These are phyloP conservation scores for Zostera marina DNA, from an alignment of 116 monocot genomes.

Conservation along the genomic window DNA sequence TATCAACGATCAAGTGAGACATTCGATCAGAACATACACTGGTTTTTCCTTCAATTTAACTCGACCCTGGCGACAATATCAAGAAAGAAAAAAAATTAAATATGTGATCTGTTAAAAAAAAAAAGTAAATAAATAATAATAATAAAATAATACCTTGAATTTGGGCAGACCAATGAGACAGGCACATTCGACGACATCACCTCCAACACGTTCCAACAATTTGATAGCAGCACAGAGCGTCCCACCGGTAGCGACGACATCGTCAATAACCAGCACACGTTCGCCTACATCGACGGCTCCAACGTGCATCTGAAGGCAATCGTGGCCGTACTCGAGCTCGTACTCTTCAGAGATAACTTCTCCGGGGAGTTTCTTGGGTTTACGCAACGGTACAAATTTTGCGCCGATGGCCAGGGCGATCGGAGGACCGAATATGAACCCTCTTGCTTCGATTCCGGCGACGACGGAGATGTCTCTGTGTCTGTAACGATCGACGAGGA, in stretches of 20 bases:
- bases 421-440: conserved; percentile 79
- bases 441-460: conserved; percentile 94
- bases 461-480: conserved; percentile 64
- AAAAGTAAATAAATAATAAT: background rate
- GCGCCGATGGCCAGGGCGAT: conserved; percentile 75
- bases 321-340: conserved; percentile 70
- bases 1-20: conserved; percentile 5
- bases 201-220: conserved; percentile 61
- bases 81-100: background rate
- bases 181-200: conserved; percentile 77
- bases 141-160: conserved; percentile 43
- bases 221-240: conserved; percentile 78
- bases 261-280: conserved; percentile 59
- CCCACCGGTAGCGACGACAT: conserved; percentile 83
- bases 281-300: conserved; percentile 53
- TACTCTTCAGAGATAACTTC: conserved; percentile 73
- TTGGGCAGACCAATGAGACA: conserved; percentile 78
- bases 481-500: conserved; percentile 76
- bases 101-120: background rate
- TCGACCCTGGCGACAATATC: conserved; percentile 19
- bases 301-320: conserved; percentile 77
- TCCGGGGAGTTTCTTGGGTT: conserved; percentile 76
- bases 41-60: conserved; percentile 61
- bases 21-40: conserved; percentile 67
- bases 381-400: conserved; percentile 73